A percentile compares a stretch with the other conserved stretches of the same genome.
phyloP scores from a whole-genome alignment of 1,139 yeast genomes.

The Scheffersomyces illinoinensis region DNA sequence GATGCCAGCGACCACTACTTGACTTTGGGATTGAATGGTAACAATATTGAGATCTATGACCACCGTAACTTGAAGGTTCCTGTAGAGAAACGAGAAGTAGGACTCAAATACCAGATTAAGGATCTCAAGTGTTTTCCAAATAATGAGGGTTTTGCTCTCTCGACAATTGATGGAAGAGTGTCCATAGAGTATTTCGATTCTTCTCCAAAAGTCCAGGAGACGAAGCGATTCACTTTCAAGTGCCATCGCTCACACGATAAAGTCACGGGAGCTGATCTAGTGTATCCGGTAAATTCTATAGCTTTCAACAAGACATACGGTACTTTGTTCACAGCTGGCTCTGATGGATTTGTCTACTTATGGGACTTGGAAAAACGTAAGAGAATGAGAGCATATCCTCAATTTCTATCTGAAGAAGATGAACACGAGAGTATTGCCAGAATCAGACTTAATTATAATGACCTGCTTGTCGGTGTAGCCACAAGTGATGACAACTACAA shows the following conservation, averaged over 20 bases:
- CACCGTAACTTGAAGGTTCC: conserved; percentile 47
- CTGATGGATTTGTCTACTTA: conserved; percentile 71
- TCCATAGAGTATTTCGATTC: conserved; percentile 73
- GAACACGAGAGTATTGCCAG: conserved; percentile 44
- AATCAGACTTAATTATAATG: conserved; percentile 39
- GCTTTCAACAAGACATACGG: conserved; percentile 49
- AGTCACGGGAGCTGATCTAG: conserved; percentile 54
- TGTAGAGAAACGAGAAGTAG: conserved; percentile 60
- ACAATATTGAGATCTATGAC: conserved; percentile 62
- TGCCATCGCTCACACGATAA: conserved; percentile 63
- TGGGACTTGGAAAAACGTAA: conserved; percentile 75
- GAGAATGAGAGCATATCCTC: conserved; percentile 59
- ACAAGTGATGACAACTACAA: conserved; percentile 55
- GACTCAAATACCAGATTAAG: conserved; percentile 71
- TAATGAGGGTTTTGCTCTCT: conserved; percentile 67
- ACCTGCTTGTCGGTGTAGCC: conserved; percentile 53
- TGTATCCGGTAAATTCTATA: conserved; percentile 75
- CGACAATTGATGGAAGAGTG: conserved; percentile 88
- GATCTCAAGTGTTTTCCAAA: conserved; percentile 59
- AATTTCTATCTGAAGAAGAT: conserved; percentile 25
- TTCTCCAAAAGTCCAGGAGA: conserved; percentile 42
- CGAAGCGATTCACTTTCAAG: conserved; percentile 72
- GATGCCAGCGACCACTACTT: conserved; percentile 52
- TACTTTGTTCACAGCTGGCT: conserved; percentile 73
- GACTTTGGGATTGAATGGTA: conserved; percentile 57